Evolutionary conservation across 768 basidiomycete genomes (phyloP).

Genomic region (Mycena sanguinolenta): DNA sequence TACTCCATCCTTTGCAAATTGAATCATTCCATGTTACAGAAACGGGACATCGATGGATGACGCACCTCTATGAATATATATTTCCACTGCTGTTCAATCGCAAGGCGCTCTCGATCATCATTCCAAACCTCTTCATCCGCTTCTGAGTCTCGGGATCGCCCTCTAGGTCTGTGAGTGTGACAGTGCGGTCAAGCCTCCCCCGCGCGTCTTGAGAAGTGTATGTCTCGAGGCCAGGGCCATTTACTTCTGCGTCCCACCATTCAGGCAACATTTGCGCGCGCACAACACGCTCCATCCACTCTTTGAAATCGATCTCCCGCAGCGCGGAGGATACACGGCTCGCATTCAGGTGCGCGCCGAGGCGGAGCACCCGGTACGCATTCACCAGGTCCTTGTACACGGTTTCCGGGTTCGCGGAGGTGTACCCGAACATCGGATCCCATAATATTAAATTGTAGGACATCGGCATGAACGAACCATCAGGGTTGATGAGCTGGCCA

Average conservation of each 20-base stretch:
- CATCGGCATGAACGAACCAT: conserved; percentile 8
- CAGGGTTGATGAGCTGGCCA: conserved; percentile 18
- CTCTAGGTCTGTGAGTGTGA: conserved; percentile 15
- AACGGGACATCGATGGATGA: no score
- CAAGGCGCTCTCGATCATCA: conserved; percentile 21
- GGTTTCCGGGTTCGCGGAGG: background rate
- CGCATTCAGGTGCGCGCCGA: conserved; percentile 16
- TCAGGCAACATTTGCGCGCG: conserved; percentile 8
- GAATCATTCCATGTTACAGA: no score
- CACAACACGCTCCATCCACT: conserved; percentile 23
- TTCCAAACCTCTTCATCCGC: conserved; percentile 15
- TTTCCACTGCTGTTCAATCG: conserved; percentile 15
- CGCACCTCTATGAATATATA: no score
- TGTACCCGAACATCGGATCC: conserved; percentile 18
- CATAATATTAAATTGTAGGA: conserved; percentile 5
- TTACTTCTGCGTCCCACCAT: conserved; percentile 26
- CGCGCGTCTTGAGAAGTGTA: conserved; percentile 19
- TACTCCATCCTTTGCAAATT: no score
- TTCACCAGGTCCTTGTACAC: conserved; percentile 26
- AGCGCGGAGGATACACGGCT: background rate
- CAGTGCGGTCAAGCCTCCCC: conserved; percentile 19
- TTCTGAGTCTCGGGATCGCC: background rate
- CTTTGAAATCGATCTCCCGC: conserved; percentile 19
- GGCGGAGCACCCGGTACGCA: conserved; percentile 20
- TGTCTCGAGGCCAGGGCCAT: conserved; percentile 12